A percentile compares a stretch with the other conserved stretches of the same genome.
phyloP scores from a whole-genome alignment of 2,329 filamentous ascomycete genomes.

The Dactylellina parvicollis region DNA sequence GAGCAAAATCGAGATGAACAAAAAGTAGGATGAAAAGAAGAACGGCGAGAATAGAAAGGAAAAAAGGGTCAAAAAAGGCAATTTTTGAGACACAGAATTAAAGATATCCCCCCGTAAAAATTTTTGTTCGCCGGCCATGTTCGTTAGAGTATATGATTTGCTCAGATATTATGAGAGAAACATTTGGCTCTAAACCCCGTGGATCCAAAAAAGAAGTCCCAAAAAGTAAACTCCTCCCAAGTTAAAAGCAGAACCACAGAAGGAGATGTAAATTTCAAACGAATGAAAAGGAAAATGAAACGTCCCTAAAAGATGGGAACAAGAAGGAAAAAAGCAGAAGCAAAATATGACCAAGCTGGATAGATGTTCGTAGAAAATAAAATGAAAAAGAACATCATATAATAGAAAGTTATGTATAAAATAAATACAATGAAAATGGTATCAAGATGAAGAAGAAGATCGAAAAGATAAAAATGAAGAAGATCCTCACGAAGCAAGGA shows the following conservation, averaged over 20 bases:
- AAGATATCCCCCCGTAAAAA: background rate
- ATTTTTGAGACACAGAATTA: background rate
- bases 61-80: background rate
- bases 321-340: conserved; percentile 7
- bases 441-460: conserved; percentile 1
- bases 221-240: conserved; percentile 5
- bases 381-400: background rate
- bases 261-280: background rate
- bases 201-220: conserved; percentile 8
- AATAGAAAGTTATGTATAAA: conserved; percentile 24
- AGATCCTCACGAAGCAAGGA: background rate
- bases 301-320: background rate
- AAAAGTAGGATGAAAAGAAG: background rate
- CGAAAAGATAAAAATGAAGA: conserved; percentile 3
- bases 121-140: background rate
- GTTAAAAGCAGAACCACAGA: background rate
- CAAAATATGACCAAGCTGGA: background rate
- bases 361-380: background rate
- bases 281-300: background rate
- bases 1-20: background rate
- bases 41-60: background rate
- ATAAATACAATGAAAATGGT: conserved; percentile 46
- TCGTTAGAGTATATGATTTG: conserved; percentile 5
- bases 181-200: background rate
- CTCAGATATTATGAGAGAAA: background rate